phyloP scores from a whole-genome alignment of 495 filamentous ascomycete species.

The Penicillium flavigenum region DNA sequence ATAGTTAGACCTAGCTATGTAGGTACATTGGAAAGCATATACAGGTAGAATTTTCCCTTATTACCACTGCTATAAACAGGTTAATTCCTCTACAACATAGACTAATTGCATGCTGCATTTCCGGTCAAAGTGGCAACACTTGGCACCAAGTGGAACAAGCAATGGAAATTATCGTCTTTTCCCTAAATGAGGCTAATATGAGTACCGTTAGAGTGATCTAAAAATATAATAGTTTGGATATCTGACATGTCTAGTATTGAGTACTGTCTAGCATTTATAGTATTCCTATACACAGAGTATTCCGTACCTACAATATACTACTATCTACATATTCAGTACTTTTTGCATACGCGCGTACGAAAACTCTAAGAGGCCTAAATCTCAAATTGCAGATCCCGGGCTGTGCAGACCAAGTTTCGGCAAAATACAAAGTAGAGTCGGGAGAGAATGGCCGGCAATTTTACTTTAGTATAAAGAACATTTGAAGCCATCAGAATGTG shows the following conservation, averaged over 20 bases:
- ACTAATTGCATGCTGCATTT: not conserved
- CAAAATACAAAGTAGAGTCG: too few species aligned
- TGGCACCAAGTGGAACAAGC: not conserved
- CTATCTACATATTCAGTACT: too few species aligned
- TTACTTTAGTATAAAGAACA: not conserved
- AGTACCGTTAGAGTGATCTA: not conserved
- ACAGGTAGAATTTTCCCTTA: not conserved
- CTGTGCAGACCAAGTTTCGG: too few species aligned
- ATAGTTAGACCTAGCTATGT: not conserved
- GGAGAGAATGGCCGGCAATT: too few species aligned
- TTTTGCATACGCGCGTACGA: too few species aligned
- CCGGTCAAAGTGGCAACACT: constrained; percentile 3
- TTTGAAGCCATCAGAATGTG: not conserved
- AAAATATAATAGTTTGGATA: not conserved
- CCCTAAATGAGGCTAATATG: not conserved
- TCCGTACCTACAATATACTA: too few species aligned
- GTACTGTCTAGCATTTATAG: too few species aligned
- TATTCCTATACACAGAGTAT: too few species aligned
- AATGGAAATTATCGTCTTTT: not conserved
- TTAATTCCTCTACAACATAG: not conserved
- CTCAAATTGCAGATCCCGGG: too few species aligned
- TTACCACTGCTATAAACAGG: too few species aligned
- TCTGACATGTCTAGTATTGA: too few species aligned
- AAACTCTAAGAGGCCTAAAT: too few species aligned
- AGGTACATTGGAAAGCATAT: not conserved